Base-by-base conservation (phyloP, 2,329 filamentous ascomycete species). In the Orbilia quercus region DNA sequence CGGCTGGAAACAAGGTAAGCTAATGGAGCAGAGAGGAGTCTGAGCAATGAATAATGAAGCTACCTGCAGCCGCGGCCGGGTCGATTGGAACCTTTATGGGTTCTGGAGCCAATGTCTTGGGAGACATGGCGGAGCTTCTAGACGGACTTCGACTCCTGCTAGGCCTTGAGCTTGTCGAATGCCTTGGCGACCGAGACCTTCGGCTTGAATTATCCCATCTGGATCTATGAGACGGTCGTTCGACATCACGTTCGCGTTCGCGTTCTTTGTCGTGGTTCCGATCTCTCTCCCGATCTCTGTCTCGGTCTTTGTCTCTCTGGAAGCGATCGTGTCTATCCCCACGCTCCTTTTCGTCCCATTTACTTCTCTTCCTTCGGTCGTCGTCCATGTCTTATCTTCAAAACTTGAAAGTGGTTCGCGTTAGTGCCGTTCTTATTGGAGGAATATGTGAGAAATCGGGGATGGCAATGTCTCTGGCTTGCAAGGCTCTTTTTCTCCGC, bases 11-110 rank as follows among this genome's bases (percentile, higher is more conserved):
- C 22, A 59, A 22, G n/a, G 23, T 42, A 20, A 57, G 45, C 51
- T 38, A 53, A 60, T n/a, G n/a, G 34, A 60, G 12, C 16, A 36
- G 44, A 65, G n/a, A 78, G 77, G 34, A 31, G 18, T 50, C n/a
- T 50, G 42, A 1, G 38, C 34, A 60, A 23, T 31, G 12, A 14
- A 11, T 59, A 4, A 16, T 64, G 72, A 64, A 28, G 54, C 57
- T 66, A 84, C 91, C 91, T 78, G 91, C 91, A 51, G 91, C 91
- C 25, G 90, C 89, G 7, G 90, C 89, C 69, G 91, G 88, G 81
- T 93, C 90, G 63, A 84, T 80, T 5, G 84, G 81, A 59, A 83
- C 82, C 73, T 85, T 88, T 77, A 73, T 78, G 50, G 79, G 78
- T 34, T 79, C 80, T 38, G 82, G 81, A 36, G 79, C n/a, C 11